A percentile compares a stretch with the other conserved stretches of the same genome.
These are phyloP conservation scores for Fusarium sp. DNA, from an alignment of 2,329 filamentous ascomycete genomes.

Conservation along the genomic window DNA sequence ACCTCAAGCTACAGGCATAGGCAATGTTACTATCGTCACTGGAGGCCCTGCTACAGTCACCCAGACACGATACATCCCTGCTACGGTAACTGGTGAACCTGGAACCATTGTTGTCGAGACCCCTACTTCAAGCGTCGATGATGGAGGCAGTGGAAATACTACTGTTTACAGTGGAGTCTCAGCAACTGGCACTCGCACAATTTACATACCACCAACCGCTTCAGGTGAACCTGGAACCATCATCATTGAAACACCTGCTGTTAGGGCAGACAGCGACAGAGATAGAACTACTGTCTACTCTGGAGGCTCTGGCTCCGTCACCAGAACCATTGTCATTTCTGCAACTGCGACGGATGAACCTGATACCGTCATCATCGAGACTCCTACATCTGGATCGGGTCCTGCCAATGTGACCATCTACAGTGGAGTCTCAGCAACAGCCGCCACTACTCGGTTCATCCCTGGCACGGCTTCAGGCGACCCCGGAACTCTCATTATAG, in stretches of 20 bases:
- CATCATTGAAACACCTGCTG: constrained; percentile 15
- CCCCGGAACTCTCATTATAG: constrained; percentile 10
- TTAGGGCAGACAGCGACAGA: background rate
- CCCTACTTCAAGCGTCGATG: background rate
- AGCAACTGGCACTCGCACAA: constrained; percentile 1
- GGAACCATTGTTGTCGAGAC: constrained; percentile 17
- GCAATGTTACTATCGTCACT: constrained; percentile 9
- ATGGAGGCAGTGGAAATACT: background rate
- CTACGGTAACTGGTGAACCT: constrained; percentile 1
- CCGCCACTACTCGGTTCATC: constrained; percentile 2
- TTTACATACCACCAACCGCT: background rate
- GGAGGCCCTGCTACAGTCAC: constrained; percentile 6
- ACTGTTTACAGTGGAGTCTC: constrained; percentile 1
- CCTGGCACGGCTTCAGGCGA: constrained; percentile 6
- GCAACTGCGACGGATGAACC: background rate
- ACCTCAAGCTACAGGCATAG: constrained; percentile 7
- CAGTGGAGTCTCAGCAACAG: background rate
- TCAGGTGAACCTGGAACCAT: constrained; percentile 17
- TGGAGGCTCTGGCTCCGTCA: background rate
- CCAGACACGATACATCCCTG: constrained; percentile 14
- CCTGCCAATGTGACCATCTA: constrained; percentile 13
- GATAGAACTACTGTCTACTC: constrained; percentile 1
- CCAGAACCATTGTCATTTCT: background rate
- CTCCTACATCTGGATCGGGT: background rate
- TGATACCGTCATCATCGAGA: constrained; percentile 15